These are phyloP conservation scores for Heterobasidion irregulare DNA, from an alignment of 1,284 basidiomycete species.

Conservation along the genomic window DNA sequence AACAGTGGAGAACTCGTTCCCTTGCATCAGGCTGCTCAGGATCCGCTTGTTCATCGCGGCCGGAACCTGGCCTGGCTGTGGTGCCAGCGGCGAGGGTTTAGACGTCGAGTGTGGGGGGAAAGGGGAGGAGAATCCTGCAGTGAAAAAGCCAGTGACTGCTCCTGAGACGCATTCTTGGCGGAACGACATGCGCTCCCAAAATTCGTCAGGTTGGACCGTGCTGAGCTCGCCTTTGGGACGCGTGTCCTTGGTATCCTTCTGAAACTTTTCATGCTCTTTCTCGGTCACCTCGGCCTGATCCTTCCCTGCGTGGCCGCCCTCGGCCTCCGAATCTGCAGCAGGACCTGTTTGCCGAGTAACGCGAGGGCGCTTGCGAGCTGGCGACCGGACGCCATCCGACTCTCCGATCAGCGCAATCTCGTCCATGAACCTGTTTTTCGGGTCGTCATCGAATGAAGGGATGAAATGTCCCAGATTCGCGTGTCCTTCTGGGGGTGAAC, in stretches of 20 bases:
- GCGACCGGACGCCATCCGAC: conserved; percentile 40
- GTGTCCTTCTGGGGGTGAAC: conserved; percentile 25
- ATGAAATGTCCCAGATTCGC: conserved; percentile 67
- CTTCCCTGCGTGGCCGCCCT: conserved; percentile 15
- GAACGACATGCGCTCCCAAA: conserved; percentile 82
- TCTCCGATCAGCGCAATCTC: conserved; percentile 70
- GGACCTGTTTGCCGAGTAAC: conserved; percentile 13
- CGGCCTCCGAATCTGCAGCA: conserved; percentile 16
- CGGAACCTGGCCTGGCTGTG: conserved; percentile 54
- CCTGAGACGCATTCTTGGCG: conserved; percentile 85
- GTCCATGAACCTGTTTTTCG: conserved; percentile 86
- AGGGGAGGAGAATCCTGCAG: conserved; percentile 35
- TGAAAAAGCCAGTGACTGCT: conserved; percentile 87
- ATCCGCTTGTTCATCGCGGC: conserved; percentile 61
- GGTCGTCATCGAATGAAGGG: conserved; percentile 88
- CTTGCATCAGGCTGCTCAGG: conserved; percentile 55
- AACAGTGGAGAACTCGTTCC: conserved; percentile 69
- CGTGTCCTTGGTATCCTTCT: conserved; percentile 11
- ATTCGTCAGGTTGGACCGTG: conserved; percentile 64
- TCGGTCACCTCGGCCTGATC: conserved; percentile 26
- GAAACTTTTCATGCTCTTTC: conserved; percentile 9
- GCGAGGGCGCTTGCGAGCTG: conserved; percentile 46
- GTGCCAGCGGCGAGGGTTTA: conserved; percentile 34
- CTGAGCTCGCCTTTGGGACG: conserved; percentile 37
- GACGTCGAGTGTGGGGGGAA: neutral